Evolutionary conservation across 2,329 filamentous ascomycete genomes (phyloP), one percentile per base, ranked within the genome.

Genomic region (Nothophoma quercina): DNA sequence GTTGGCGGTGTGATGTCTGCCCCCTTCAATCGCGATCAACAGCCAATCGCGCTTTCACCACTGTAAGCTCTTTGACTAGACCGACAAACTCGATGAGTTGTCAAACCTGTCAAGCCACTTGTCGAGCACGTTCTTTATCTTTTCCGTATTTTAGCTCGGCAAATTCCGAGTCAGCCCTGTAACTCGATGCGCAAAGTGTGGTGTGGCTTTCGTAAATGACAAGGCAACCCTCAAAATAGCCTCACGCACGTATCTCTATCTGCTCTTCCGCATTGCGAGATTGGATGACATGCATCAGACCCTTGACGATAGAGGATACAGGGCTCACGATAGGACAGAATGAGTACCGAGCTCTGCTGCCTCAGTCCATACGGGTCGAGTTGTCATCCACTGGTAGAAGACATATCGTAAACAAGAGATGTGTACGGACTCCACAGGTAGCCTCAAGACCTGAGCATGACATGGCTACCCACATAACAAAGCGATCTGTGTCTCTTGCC

Each of bases 1-100:
- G 58, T 43, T 53, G 59, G 69, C 70, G 69, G 70, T 72, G 69
- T 72, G 68, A 62, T 63, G 62, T 62, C 51, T 51, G 25, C 35
- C 40, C 50, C 38, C 19, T 49, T 49, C 47, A 25, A 54, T 46
- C 12, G 48, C 29, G n/a, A 25, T 30, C 51, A 25, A 32, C 44
- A 34, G 44, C 59, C 61, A 68, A 64, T 63, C 61, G 49, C 38
- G 58, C 48, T 43, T 52, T 54, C 33, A 35, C 33, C 54, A 28
- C 38, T 51, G 28, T 29, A 34, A n/a, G 21, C 36, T 34, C 45
- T 43, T 26, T 15, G 13, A 41, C 34, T 36, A 47, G 16, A 45
- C 15, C n/a, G 15, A 38, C 22, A 47, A 42, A 22, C 13, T 53
- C 42, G 21, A 44, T 43, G 38, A 39, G 50, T 40, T 47, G 50